Conservation (phyloP, 106 monocot genomes). For the Platanthera zijinensis region DNA sequence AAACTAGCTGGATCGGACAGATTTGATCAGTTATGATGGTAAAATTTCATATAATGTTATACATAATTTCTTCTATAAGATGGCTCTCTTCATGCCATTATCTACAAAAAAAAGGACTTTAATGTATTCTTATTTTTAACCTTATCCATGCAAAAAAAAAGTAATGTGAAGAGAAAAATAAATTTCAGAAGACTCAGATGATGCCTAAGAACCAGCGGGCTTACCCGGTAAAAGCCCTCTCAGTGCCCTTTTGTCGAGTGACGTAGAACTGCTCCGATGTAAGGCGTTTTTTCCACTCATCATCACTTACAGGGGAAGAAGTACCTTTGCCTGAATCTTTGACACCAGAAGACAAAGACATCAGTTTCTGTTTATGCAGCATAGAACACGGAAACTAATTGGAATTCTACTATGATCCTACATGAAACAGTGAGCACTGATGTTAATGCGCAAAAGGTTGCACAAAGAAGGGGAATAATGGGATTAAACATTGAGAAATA, state of each 20-base stretch:
- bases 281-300: conserved; percentile 77
- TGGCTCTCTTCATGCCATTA: too few relatives aligned
- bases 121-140: background rate
- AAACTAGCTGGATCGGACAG: too few relatives aligned
- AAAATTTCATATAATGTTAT: too few relatives aligned
- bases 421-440: too few relatives aligned
- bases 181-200: background rate
- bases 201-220: background rate
- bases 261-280: conserved; percentile 64
- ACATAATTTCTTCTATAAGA: too few relatives aligned
- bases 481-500: too few relatives aligned
- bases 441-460: too few relatives aligned
- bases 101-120: background rate
- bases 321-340: background rate
- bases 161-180: background rate
- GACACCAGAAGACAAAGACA: background rate
- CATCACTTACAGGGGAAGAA: conserved; percentile 32
- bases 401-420: background rate
- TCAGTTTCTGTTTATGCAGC: background rate
- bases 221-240: conserved; percentile 95
- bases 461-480: too few relatives aligned
- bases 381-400: background rate
- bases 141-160: background rate
- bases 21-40: too few relatives aligned
- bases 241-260: conserved; percentile 86